These are phyloP conservation scores for Peniophora sp. DNA, from an alignment of 1,284 basidiomycete genomes.

Conservation along the genomic window DNA sequence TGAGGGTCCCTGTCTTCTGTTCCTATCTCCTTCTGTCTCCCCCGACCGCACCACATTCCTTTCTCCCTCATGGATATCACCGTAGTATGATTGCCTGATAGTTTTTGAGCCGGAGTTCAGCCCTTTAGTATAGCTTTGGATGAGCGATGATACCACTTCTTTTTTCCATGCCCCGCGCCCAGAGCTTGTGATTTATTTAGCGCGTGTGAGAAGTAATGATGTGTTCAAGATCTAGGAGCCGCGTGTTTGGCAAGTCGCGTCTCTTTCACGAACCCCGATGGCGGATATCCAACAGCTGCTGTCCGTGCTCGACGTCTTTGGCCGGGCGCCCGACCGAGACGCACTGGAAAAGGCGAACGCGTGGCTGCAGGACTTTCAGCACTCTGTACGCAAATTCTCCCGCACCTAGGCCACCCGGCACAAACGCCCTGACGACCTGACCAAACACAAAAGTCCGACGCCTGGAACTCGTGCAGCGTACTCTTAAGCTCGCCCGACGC, in stretches of 20 bases:
- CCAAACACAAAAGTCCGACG: constrained; percentile 72
- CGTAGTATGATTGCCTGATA: constrained; percentile 34
- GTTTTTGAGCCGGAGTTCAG: constrained; percentile 22
- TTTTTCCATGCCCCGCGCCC: neutral
- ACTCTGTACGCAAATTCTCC: constrained; percentile 84
- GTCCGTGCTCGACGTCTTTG: constrained; percentile 70
- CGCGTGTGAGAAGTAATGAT: neutral
- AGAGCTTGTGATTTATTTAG: neutral
- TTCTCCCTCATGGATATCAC: constrained; percentile 45
- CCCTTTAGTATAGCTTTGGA: neutral
- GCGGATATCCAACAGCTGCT: constrained; percentile 62
- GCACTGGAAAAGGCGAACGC: constrained; percentile 82
- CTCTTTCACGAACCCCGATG: constrained; percentile 29
- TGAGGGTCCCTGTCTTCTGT: constrained; percentile 2
- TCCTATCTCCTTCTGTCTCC: neutral
- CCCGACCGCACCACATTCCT: constrained; percentile 36
- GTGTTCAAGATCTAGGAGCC: neutral
- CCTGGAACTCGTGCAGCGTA: constrained; percentile 93
- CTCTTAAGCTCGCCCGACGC: constrained; percentile 79
- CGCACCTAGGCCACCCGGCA: constrained; percentile 49
- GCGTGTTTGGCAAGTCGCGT: neutral
- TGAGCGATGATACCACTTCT: neutral
- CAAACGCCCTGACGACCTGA: constrained; percentile 34
- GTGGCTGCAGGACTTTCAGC: constrained; percentile 95
- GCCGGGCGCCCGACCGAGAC: constrained; percentile 71